phyloP scores from a whole-genome alignment of 305 asterid genomes.

The Solanum hybrid region DNA sequence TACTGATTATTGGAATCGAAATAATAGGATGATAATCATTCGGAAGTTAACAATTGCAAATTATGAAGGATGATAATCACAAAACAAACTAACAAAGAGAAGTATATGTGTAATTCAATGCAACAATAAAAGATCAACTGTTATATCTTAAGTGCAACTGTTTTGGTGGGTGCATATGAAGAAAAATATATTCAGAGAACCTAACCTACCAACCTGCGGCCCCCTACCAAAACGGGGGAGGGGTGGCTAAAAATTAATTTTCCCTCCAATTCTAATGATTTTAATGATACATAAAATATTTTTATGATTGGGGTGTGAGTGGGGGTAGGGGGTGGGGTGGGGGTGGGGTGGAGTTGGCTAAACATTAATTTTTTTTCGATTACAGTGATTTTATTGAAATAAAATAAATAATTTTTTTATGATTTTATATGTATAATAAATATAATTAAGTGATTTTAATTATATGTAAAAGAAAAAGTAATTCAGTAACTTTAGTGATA shows the following conservation, averaged over 20 bases:
- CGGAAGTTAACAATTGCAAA: too few species aligned
- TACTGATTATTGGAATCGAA: background rate
- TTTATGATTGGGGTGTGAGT: background rate
- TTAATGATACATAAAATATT: background rate
- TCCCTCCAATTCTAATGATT: background rate
- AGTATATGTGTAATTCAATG: background rate
- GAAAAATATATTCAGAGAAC: background rate
- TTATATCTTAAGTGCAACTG: background rate
- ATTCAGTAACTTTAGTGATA: background rate
- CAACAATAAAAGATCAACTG: background rate
- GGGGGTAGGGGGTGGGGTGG: background rate
- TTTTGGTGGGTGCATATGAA: conserved; percentile 1
- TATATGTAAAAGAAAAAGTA: background rate
- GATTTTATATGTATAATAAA: background rate
- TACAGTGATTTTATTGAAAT: background rate
- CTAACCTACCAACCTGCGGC: conserved; percentile 1
- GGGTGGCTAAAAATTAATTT: background rate
- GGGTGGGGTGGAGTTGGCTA: background rate
- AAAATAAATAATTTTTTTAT: background rate
- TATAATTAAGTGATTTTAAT: background rate
- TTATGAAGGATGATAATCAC: background rate
- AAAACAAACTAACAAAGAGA: too few species aligned
- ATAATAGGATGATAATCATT: too few species aligned
- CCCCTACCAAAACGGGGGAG: background rate
- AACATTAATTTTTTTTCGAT: background rate